Evolutionary conservation across 306 rosid genomes (phyloP), one percentile per base, ranked within the genome.

Genomic region (Arachis stenosperma): DNA sequence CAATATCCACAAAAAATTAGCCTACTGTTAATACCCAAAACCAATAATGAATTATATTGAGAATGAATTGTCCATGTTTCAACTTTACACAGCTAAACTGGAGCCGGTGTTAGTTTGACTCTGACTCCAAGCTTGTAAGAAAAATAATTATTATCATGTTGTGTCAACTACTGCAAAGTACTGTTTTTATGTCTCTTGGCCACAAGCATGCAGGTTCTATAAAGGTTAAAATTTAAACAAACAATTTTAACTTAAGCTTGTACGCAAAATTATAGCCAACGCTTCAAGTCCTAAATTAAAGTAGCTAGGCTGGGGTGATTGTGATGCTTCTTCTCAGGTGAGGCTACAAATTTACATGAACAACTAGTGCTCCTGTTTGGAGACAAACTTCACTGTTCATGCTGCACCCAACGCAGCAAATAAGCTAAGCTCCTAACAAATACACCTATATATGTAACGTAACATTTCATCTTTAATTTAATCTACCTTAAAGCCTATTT

Each of bases 351-450:
- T 33, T 33, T 33, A 33, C 37, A 42, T 1, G 46, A 42, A 42
- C 1, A 42, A 6, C 46, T 42, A 42, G 9, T 6, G 8, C 7
- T 40, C 7, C 43, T 42, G 5, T 5, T 8, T 30, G 60, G 55
- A 70, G 69, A 70, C 74, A 77, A 51, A 37, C 12, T 47, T 67
- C 56, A 56, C 27, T 63, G 69, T 50, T 71, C 42, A 69, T 74
- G 73, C 53, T 59, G 13, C 56, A 47, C 51, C 12, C 57, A 47
- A 52, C 17, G 43, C 5, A 51, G 22, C 55, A 30, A 76, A 9
- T 5, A 42, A 42, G 22, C 57, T 5, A 42, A 42, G 22, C 57
- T 61, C 41, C 48, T 76, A 40, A 74, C 61, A 62, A 59, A 65
- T 70, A 69, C 81, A 17, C 64, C 62, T 17, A 17, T 33, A 47